Base-by-base conservation (phyloP, 1,284 basidiomycete genomes). In the Apiotrichum siamense region DNA sequence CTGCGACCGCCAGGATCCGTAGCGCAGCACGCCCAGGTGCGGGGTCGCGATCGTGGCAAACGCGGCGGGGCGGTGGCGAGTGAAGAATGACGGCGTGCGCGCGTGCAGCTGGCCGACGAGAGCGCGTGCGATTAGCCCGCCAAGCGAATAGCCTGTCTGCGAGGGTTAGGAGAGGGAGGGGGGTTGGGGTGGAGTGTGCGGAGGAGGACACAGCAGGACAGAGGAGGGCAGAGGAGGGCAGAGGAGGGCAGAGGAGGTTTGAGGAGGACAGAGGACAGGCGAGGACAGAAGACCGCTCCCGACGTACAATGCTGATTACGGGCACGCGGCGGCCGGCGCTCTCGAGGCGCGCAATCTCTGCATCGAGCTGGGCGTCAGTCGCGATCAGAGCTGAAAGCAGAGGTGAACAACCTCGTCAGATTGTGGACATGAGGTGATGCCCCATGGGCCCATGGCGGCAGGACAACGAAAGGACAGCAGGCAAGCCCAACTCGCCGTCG, bases 41-140 rank as follows among this genome's bases (percentile, higher is more conserved):
- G 73, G 73, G 3, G 70, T 71, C 12, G 73, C 73, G 37, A 67
- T 64, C 1, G 73, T 72, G 7, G 65, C 63, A 54, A 75, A 75
- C n/a, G 64, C 63, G 4, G 58, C 59, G 0, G 73, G 70, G 15
- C 50, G 47, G 51, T 70, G 61, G 12, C 47, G 44, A 1, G 58
- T 48, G 44, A 73, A 73, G 55, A 75, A 75, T 13, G 57, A 61
- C 0, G 66, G 67, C 5, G 59, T 49, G 25, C 70, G 60, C 12
- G 67, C 47, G 44, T 70, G 61, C 7, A 75, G 56, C 12, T 72
- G 48, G 13, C 69, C 71, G 17, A 73, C 54, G 27, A 74, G 61
- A 31, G 72, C 71, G 32, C 73, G 61, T 0, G 67, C 71, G 25
- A 73, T 65, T 23, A 74, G 57, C 7, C 73, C 73, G 3, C 73